phyloP scores from a whole-genome alignment of 106 monocot genomes.

The Xerophyta viscosa region DNA sequence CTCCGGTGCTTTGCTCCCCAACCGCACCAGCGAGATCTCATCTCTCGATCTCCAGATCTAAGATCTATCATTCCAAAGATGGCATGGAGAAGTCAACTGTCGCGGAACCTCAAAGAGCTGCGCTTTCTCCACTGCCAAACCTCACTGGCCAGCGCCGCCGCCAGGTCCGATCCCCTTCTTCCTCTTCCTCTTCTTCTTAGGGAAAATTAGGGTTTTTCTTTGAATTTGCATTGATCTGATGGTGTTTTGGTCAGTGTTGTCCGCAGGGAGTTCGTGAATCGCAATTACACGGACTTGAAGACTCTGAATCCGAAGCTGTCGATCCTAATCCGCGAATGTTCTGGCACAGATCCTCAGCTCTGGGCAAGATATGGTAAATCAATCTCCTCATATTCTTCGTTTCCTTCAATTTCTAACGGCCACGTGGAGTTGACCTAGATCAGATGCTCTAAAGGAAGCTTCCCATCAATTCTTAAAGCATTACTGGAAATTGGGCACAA shows the following conservation, averaged over 20 bases:
- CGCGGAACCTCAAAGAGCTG: constrained; percentile 66
- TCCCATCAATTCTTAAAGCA: too few relatives aligned
- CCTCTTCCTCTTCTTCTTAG: neutral
- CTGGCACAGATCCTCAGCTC: constrained; percentile 70
- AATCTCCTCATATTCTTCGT: too few relatives aligned
- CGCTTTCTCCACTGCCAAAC: constrained; percentile 94
- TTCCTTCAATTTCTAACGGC: too few relatives aligned
- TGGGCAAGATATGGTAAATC: constrained; percentile 98
- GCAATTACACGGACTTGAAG: constrained; percentile 88
- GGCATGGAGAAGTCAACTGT: constrained; percentile 56
- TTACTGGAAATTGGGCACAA: too few relatives aligned
- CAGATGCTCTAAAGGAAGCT: too few relatives aligned
- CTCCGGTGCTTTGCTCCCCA: too few relatives aligned
- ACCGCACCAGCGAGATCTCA: too few relatives aligned
- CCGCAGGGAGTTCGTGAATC: constrained; percentile 69
- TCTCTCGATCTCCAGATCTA: too few relatives aligned
- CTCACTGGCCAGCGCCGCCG: constrained; percentile 58
- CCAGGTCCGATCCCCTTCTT: constrained; percentile 31
- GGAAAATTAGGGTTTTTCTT: too few relatives aligned
- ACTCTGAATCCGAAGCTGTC: constrained; percentile 83
- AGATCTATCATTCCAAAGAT: too few relatives aligned
- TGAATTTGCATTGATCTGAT: neutral
- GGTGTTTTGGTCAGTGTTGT: neutral
- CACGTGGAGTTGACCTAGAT: too few relatives aligned
- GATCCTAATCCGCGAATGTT: constrained; percentile 82